phyloP scores from a whole-genome alignment of 345 rosid genomes.

The Toxicodendron radicans region DNA sequence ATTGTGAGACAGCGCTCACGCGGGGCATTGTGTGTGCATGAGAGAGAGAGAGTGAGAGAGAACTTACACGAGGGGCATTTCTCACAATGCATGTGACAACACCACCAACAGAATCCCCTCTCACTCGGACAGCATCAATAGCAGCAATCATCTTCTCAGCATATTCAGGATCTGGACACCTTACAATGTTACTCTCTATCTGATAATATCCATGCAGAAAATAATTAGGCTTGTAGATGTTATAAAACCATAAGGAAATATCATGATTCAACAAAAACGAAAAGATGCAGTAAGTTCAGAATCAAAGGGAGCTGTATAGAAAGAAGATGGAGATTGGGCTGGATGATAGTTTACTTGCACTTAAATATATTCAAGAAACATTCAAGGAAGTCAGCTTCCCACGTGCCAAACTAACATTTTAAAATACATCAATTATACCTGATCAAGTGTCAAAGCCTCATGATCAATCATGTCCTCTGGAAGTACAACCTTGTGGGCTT shows the following conservation, averaged over 20 bases:
- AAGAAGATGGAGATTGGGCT: too few species aligned
- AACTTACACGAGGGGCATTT: conserved; percentile 82
- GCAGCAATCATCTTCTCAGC: conserved; percentile 98
- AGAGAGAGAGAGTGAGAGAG: conserved; percentile 12
- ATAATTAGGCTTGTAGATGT: conserved; percentile 11
- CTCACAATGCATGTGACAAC: conserved; percentile 92
- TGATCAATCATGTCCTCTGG: conserved; percentile 75
- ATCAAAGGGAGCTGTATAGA: background rate
- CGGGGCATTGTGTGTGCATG: background rate
- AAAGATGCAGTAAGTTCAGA: background rate
- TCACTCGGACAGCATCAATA: conserved; percentile 76
- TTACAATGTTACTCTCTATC: conserved; percentile 92
- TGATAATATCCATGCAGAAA: conserved; percentile 30
- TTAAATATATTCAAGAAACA: too few species aligned
- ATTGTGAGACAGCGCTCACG: background rate
- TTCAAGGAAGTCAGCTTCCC: too few species aligned
- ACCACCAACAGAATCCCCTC: conserved; percentile 95
- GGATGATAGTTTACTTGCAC: too few species aligned
- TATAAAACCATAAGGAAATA: background rate
- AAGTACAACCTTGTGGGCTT: conserved; percentile 80
- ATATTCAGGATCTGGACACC: conserved; percentile 95
- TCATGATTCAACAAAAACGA: background rate
- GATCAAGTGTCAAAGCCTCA: conserved; percentile 66
- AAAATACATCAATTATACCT: conserved; percentile 43
- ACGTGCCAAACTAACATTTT: background rate